These are phyloP conservation scores for Hanseniaspora gamundiae DNA, from an alignment of 1,139 yeast species.

Conservation along the genomic window DNA sequence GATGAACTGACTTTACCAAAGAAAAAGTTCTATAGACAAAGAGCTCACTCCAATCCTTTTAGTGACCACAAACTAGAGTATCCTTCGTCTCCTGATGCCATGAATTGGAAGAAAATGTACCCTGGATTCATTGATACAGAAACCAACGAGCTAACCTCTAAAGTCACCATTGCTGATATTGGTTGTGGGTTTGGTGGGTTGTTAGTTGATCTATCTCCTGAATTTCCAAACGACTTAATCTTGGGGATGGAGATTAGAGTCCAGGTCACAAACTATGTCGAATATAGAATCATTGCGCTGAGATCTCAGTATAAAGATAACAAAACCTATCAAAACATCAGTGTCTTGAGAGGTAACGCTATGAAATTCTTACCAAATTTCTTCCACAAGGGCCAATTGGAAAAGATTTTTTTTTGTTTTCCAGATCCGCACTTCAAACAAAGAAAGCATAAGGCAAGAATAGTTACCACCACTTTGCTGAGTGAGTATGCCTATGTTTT, in stretches of 20 bases:
- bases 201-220: constrained; percentile 66
- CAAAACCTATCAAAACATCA: constrained; percentile 59
- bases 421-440: constrained; percentile 99
- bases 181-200: constrained; percentile 99
- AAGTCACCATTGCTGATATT: constrained; percentile 85
- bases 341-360: constrained; percentile 88
- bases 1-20: constrained; percentile 44
- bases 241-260: constrained; percentile 96
- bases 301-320: constrained; percentile 31
- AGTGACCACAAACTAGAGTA: constrained; percentile 89
- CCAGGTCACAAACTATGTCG: constrained; percentile 94
- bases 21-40: constrained; percentile 84
- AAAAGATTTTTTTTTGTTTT: constrained; percentile 93
- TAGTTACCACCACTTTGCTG: constrained; percentile 75
- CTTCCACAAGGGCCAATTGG: constrained; percentile 65
- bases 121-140: constrained; percentile 42
- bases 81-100: constrained; percentile 64
- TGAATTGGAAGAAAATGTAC: constrained; percentile 78
- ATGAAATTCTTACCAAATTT: constrained; percentile 96
- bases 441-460: constrained; percentile 94
- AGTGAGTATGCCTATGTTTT: constrained; percentile 89
- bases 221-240: constrained; percentile 58
- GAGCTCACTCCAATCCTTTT: constrained; percentile 97
- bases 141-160: constrained; percentile 32
- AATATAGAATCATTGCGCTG: constrained; percentile 84